Percentiles rank a stretch among this genome's conserved stretches.
These are phyloP conservation scores for Puya raimondii DNA, from an alignment of 176 grass and related monocot genomes.

Conservation along the genomic window DNA sequence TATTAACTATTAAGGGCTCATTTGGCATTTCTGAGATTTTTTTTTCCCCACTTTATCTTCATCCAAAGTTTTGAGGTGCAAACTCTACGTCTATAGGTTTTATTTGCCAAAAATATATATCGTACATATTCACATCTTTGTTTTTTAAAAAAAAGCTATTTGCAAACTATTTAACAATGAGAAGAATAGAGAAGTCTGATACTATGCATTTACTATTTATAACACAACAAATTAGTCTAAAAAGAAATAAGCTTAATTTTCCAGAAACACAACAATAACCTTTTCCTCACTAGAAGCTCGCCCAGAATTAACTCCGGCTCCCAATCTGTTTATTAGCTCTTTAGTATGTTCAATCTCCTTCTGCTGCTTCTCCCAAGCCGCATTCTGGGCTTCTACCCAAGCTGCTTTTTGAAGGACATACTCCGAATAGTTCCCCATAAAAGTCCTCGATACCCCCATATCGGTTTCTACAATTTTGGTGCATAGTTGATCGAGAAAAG, in stretches of 20 bases:
- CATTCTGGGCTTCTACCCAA: slow-evolving; percentile 58
- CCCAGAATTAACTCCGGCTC: slow-evolving; percentile 82
- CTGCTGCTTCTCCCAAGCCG: slow-evolving; percentile 96
- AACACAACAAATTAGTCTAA: too few species aligned
- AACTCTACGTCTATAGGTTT: too few species aligned
- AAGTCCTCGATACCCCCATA: slow-evolving; percentile 84
- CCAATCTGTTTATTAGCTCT: slow-evolving; percentile 85
- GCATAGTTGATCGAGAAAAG: slow-evolving; percentile 87
- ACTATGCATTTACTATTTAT: too few species aligned
- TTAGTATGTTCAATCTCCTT: slow-evolving; percentile 94
- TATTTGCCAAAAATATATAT: too few species aligned
- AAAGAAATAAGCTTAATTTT: too few species aligned
- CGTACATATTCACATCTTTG: too few species aligned
- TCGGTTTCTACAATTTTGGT: slow-evolving; percentile 92
- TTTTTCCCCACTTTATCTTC: too few species aligned
- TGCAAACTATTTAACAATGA: too few species aligned
- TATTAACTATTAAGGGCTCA: neutral
- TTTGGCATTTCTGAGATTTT: neutral
- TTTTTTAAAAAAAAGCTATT: too few species aligned
- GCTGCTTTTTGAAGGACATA: slow-evolving; percentile 72
- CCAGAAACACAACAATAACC: slow-evolving; percentile 26
- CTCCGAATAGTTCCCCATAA: slow-evolving; percentile 84
- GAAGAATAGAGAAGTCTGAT: too few species aligned
- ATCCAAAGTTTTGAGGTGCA: too few species aligned
- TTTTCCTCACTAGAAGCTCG: slow-evolving; percentile 96